A percentile compares a stretch with the other conserved stretches of the same genome.
Evolutionary conservation across 2,329 filamentous ascomycete species (phyloP).

Genomic region (Penicillium sp.): DNA sequence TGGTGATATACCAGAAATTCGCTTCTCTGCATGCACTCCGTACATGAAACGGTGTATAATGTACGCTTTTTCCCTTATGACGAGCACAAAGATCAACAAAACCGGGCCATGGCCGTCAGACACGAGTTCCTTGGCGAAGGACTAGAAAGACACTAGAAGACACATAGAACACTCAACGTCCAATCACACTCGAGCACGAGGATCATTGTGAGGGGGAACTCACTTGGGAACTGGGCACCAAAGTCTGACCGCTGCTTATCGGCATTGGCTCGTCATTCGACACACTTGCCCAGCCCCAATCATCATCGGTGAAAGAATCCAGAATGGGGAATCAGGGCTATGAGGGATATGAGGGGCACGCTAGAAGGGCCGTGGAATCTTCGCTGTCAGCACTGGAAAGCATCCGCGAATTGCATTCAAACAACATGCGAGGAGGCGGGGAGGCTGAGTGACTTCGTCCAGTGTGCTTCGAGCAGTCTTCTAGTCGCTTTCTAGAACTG

Average conservation of each 20-base stretch:
- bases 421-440: slow-evolving; percentile 19
- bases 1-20: no score
- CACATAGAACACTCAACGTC: slow-evolving; percentile 11
- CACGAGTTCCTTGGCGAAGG: slow-evolving; percentile 3
- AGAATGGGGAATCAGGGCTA: no score
- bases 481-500: slow-evolving; percentile 10
- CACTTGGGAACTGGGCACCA: neutral
- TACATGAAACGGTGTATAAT: no score
- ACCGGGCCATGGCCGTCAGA: neutral
- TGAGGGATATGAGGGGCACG: neutral
- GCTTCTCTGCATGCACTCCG: no score
- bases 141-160: slow-evolving; percentile 19
- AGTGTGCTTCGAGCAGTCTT: slow-evolving; percentile 4
- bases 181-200: neutral
- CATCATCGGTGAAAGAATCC: neutral
- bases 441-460: slow-evolving; percentile 18
- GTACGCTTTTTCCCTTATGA: no score
- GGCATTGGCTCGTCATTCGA: neutral
- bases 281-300: neutral
- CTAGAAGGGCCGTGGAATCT: slow-evolving; percentile 28
- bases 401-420: slow-evolving; percentile 16
- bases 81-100: neutral
- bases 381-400: slow-evolving; percentile 9
- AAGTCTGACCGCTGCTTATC: slow-evolving; percentile 22
- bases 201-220: slow-evolving; percentile 8